Evolutionary conservation across 805 yeast species (phyloP).

Genomic region (Starmerella lactis-condensi): DNA sequence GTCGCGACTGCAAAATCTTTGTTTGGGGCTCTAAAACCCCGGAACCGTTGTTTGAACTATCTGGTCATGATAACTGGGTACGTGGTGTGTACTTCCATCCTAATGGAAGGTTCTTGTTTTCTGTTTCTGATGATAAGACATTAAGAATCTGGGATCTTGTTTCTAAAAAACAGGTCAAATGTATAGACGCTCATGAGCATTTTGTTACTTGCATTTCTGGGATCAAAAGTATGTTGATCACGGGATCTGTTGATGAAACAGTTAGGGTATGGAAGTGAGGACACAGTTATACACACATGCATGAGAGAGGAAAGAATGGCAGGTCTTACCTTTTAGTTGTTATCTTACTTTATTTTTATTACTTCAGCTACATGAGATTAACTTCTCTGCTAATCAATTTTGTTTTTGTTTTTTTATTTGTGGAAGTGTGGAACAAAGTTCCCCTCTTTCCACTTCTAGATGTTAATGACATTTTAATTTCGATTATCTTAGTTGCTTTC

Average conservation of each 20-base stretch:
- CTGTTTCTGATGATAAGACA: slow-evolving; percentile 64
- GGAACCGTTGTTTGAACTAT: slow-evolving; percentile 34
- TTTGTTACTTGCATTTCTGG: slow-evolving; percentile 43
- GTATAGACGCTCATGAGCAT: slow-evolving; percentile 47
- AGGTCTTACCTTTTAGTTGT: too few relatives aligned
- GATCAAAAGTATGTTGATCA: slow-evolving; percentile 31
- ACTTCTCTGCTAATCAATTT: neutral
- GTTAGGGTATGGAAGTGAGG: slow-evolving; percentile 33
- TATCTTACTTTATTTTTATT: neutral
- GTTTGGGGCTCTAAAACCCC: slow-evolving; percentile 56
- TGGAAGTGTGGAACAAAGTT: neutral
- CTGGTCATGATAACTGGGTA: slow-evolving; percentile 81
- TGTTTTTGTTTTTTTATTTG: neutral
- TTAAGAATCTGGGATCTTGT: slow-evolving; percentile 62
- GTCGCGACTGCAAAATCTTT: slow-evolving; percentile 56
- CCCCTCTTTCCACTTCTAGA: slow-evolving; percentile 1
- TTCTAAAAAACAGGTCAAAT: slow-evolving; percentile 29
- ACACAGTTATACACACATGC: neutral
- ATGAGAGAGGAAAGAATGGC: too few relatives aligned
- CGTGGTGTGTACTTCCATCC: slow-evolving; percentile 55
- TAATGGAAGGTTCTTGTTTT: slow-evolving; percentile 46
- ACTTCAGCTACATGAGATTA: neutral
- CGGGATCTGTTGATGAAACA: slow-evolving; percentile 44
- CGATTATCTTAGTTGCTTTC: neutral
- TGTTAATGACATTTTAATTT: neutral